Evolutionary conservation across 2,329 filamentous ascomycete species (phyloP).

Genomic region (Stagonosporopsis chrysanthemi): DNA sequence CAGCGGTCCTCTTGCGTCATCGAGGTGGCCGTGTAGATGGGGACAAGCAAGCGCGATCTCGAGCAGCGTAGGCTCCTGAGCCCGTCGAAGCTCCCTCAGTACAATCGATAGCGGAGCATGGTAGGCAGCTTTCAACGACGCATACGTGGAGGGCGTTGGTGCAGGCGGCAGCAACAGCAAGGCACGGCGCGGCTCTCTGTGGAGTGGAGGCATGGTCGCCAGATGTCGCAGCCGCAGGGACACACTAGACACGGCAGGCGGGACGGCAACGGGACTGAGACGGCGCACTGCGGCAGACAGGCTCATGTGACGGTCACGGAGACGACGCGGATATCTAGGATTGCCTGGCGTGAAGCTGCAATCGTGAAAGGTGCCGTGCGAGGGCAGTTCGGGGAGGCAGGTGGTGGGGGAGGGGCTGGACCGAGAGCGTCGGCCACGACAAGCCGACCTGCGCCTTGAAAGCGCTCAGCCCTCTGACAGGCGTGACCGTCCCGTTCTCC

Average conservation of each 20-base stretch:
- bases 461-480: constrained; percentile 12
- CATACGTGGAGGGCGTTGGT: constrained; percentile 50
- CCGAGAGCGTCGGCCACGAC: constrained; percentile 3
- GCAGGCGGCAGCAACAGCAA: constrained; percentile 57
- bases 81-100: constrained; percentile 49
- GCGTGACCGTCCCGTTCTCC: constrained; percentile 2
- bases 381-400: background rate
- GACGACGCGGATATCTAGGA: background rate
- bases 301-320: constrained; percentile 12
- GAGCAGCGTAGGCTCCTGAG: constrained; percentile 52
- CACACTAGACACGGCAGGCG: constrained; percentile 4
- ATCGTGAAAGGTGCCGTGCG: background rate
- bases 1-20: constrained; percentile 61
- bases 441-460: background rate
- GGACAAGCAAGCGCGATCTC: constrained; percentile 71
- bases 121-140: constrained; percentile 54
- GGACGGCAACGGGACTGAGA: background rate
- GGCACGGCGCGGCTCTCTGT: constrained; percentile 29
- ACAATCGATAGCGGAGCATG: constrained; percentile 52
- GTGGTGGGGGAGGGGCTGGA: constrained; percentile 10
- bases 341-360: constrained; percentile 4
- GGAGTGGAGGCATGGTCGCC: constrained; percentile 39
- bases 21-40: constrained; percentile 62
- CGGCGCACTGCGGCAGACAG: constrained; percentile 9
- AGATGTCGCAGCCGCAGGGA: constrained; percentile 24